Conservation (phyloP, 352 stramenopile genomes). For the Globisporangium mamillatum region DNA sequence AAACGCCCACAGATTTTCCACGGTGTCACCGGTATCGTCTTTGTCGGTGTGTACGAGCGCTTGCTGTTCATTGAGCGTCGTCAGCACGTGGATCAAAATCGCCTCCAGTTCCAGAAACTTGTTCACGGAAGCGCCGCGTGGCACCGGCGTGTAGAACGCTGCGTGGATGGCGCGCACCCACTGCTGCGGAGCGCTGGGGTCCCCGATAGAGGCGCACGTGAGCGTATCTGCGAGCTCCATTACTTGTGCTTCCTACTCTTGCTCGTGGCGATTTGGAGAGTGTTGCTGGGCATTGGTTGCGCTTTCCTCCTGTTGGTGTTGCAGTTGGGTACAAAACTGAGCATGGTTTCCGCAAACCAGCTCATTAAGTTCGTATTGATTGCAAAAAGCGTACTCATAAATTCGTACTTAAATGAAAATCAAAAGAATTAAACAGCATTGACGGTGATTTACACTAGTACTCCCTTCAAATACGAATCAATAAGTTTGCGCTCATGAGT, state of each 20-base stretch:
- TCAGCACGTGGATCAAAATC: slow-evolving; percentile 27
- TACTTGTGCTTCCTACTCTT: background rate
- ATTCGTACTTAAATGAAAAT: background rate
- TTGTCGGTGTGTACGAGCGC: slow-evolving; percentile 5
- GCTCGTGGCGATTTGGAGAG: background rate
- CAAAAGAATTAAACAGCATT: background rate
- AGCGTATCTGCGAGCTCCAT: slow-evolving; percentile 15
- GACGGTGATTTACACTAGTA: background rate
- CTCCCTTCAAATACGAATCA: background rate
- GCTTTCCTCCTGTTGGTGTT: background rate
- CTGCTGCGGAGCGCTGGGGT: slow-evolving; percentile 7
- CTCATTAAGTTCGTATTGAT: background rate
- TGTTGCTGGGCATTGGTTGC: background rate
- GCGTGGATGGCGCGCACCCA: slow-evolving; percentile 29
- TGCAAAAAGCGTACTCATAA: background rate
- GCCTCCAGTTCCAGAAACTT: slow-evolving; percentile 56
- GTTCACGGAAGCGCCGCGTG: slow-evolving; percentile 23
- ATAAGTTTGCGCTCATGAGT: background rate
- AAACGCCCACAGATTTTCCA: slow-evolving; percentile 35
- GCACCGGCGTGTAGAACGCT: slow-evolving; percentile 27
- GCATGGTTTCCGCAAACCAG: background rate
- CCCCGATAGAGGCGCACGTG: background rate
- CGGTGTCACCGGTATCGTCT: background rate
- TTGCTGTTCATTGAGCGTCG: background rate
- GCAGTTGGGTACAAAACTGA: slow-evolving; percentile 5